Conservation (phyloP, 495 filamentous ascomycete species). For the Lindgomyces ingoldianus region DNA sequence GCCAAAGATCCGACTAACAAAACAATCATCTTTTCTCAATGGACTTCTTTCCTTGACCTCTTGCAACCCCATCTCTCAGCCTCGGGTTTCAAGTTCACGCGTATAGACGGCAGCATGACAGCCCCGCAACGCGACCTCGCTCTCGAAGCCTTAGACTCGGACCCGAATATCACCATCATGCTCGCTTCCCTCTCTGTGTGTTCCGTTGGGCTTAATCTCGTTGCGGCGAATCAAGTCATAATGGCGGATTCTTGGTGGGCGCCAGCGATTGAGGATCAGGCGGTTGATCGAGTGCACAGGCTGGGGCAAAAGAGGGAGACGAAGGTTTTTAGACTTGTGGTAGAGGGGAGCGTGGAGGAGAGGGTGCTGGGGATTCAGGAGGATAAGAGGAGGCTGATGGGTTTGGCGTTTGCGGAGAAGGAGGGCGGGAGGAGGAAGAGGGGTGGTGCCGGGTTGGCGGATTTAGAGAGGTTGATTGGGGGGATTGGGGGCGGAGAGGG, state of each 20-base stretch:
- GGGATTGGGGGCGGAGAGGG: background rate
- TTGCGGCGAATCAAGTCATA: constrained; percentile 84
- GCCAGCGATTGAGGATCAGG: constrained; percentile 91
- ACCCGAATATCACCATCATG: constrained; percentile 72
- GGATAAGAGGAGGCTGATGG: constrained; percentile 77
- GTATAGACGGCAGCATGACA: constrained; percentile 83
- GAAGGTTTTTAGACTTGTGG: constrained; percentile 78
- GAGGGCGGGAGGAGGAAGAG: constrained; percentile 37
- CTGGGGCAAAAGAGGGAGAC: constrained; percentile 79
- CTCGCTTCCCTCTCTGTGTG: constrained; percentile 82
- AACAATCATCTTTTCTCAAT: constrained; percentile 89
- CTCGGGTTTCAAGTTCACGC: constrained; percentile 63
- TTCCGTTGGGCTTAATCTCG: constrained; percentile 85
- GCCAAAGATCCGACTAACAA: constrained; percentile 66
- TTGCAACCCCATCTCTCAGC: constrained; percentile 69
- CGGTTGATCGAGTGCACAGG: constrained; percentile 85
- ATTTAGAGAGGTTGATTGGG: constrained; percentile 59
- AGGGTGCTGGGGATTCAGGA: constrained; percentile 77
- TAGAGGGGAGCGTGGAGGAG: constrained; percentile 86
- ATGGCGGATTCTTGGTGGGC: constrained; percentile 88
- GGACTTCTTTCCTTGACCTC: constrained; percentile 85
- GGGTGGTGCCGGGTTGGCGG: constrained; percentile 50
- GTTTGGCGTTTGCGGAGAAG: constrained; percentile 57
- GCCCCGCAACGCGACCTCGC: constrained; percentile 67
- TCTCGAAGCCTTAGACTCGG: constrained; percentile 63